Evolutionary conservation across 371 early-diverging fungal species (phyloP), one percentile per base, ranked within the genome.

Genomic region (Mucor velutinosus): DNA sequence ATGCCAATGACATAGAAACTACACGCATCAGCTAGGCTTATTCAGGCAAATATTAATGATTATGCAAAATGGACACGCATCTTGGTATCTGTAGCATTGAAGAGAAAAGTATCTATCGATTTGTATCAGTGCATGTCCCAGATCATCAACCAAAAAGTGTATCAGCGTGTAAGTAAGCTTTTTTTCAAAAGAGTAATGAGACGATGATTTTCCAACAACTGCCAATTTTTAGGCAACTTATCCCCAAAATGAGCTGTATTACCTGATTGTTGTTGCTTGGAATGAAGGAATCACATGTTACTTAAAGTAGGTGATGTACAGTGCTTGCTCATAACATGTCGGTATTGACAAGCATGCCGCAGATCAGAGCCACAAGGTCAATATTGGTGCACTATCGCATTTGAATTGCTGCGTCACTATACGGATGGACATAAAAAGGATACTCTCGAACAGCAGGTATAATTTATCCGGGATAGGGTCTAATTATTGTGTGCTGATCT

Each of bases 21-120:
- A 14, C 70, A 70, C 14, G 8, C 12, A 33, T 57, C 62, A 39
- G 19, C 45, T 23, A 45, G 51, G 25, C 39, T 69, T 12, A 3
- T 35, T 32, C 29, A 60, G 30, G 30, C 17, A 25, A 55, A 30
- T 25, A 61, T 65, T 29, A n/a, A 45, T 15, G 39, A 61, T 4
- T 65, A 70, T 61, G 65, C 70, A 53, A 70, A 65, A 62, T 70
- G 70, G 70, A 65, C 60, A 7, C 57, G 70, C 25, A 43, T 70
- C 10, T 23, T 70, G 21, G 39, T 70, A 4, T 61, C 65, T n/a
- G 49, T 45, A 14, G 58, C 58, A 11, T n/a, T 65, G 4, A 37
- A 55, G 6, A 67, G 57, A 61, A 56, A 35, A 29, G 6, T n/a
- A 0, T 15, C 14, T 10, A 3, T 23, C 32, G 67, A 67, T 14